phyloP scores from a whole-genome alignment of 306 rosid species.

The Glycine soja region DNA sequence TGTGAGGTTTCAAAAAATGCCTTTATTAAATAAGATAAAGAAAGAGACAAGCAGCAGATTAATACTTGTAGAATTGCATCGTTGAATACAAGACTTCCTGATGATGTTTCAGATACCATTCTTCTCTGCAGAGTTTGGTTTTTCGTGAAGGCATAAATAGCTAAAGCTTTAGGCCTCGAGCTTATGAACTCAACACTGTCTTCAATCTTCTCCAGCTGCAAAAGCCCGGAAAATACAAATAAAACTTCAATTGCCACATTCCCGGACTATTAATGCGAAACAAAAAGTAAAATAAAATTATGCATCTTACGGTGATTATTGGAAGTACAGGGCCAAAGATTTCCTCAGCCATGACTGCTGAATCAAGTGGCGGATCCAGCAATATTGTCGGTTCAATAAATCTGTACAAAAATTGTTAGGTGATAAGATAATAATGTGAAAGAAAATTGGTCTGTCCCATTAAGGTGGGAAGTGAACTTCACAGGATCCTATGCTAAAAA shows the following conservation, averaged over 20 bases:
- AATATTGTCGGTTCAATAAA: constrained; percentile 79
- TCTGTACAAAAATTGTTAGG: constrained; percentile 47
- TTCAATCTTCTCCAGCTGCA: constrained; percentile 78
- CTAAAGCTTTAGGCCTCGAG: constrained; percentile 73
- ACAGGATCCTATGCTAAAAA: not conserved
- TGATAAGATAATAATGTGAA: not conserved
- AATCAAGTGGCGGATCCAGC: constrained; percentile 73
- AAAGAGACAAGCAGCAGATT: not conserved
- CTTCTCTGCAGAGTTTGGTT: constrained; percentile 60
- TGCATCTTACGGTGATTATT: constrained; percentile 58
- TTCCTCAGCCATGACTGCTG: constrained; percentile 74
- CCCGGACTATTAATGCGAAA: no score
- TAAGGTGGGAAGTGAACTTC: not conserved
- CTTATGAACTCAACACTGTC: constrained; percentile 69
- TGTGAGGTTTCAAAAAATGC: not conserved
- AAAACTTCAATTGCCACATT: not conserved
- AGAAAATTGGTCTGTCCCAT: not conserved
- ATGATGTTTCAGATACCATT: constrained; percentile 72
- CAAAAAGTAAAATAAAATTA: no score
- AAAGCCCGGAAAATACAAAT: constrained; percentile 13
- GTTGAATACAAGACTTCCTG: constrained; percentile 67
- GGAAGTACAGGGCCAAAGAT: constrained; percentile 86
- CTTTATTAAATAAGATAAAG: not conserved
- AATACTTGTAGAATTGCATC: constrained; percentile 73
- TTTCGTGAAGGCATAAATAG: constrained; percentile 73